A percentile compares a stretch with the other conserved stretches of the same genome.
Evolutionary conservation across 352 stramenopile species (phyloP).

Genomic region (Saprolegnia parasitica): DNA sequence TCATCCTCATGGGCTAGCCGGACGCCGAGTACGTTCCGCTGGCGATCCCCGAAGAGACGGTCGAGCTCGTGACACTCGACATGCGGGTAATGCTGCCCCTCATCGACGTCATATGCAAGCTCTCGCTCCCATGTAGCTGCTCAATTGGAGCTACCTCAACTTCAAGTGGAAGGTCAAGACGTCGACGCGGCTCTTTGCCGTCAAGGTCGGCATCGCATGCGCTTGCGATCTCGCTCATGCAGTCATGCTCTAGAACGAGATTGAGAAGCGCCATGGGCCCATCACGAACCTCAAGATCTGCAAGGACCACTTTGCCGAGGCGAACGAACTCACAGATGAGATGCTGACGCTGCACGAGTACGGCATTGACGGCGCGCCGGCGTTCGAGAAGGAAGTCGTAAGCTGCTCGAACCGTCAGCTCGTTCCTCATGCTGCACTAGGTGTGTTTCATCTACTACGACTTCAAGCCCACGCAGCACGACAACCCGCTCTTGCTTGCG

Average conservation of each 20-base stretch:
- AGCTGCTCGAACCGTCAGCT: constrained; percentile 7
- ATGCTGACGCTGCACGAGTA: constrained; percentile 50
- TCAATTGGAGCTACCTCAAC: constrained; percentile 66
- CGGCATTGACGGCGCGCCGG: constrained; percentile 43
- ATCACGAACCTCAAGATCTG: constrained; percentile 56
- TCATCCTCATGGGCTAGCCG: not conserved
- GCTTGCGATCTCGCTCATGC: not conserved
- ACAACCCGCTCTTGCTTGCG: constrained; percentile 50
- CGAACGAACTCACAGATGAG: constrained; percentile 47
- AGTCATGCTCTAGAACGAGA: constrained; percentile 39
- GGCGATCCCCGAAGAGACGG: constrained; percentile 36
- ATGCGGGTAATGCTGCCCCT: constrained; percentile 39
- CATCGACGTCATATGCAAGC: not conserved
- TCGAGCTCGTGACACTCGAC: constrained; percentile 52
- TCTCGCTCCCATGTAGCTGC: constrained; percentile 33
- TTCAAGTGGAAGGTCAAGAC: constrained; percentile 50
- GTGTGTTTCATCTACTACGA: constrained; percentile 55
- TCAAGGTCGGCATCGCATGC: constrained; percentile 35
- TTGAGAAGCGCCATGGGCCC: constrained; percentile 46
- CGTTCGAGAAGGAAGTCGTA: constrained; percentile 42
- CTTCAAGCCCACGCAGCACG: constrained; percentile 58
- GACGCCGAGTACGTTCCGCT: constrained; percentile 33
- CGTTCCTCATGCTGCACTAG: constrained; percentile 18
- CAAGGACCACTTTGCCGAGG: constrained; percentile 50
- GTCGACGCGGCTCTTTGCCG: constrained; percentile 45